Evolutionary conservation across 768 basidiomycete species (phyloP), one percentile per base, ranked within the genome.

Genomic region (Kwoniella sp.): DNA sequence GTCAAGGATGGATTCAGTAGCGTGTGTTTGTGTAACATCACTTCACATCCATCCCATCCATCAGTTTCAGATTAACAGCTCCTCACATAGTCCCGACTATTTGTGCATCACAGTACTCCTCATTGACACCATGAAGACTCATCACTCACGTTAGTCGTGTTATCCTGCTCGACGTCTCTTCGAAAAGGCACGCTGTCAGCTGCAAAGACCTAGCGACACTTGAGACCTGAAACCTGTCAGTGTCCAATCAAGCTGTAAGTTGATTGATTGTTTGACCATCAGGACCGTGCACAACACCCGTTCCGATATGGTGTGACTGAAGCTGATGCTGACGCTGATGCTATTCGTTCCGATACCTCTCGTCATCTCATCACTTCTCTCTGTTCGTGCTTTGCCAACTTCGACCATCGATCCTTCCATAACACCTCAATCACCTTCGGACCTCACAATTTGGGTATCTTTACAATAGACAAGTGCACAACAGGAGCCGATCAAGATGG

Each of bases 191-290:
- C 8, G 40, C 40, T 44, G n/a, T n/a, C n/a, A n/a, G n/a, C n/a
- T n/a, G n/a, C n/a, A n/a, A n/a, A n/a, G n/a, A n/a, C n/a, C n/a
- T n/a, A n/a, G n/a, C n/a, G n/a, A n/a, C n/a, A n/a, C n/a, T n/a
- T n/a, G 40, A 33, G 13, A 33, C 33, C 33, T 33, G 33, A 33
- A 13, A 33, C 33, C 33, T 33, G 33, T 33, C 33, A 33, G 33
- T 33, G 33, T 33, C 33, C 40, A 44, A 9, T 19, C 8, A 19
- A 44, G 30, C 27, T 24, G 56, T 57, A 48, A 46, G 57, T 50
- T 58, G 57, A 58, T 33, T 50, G 27, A 58, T 13, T 21, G 27
- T 30, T 19, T 29, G 50, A n/a, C 21, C 47, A 49, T 50, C 57
- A 49, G 27, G 57, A 49, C 57, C 27, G 47, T 49, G 57, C 57